Base-by-base conservation (phyloP, 2,329 filamentous ascomycete species). In the Colletotrichum liaoningense region DNA sequence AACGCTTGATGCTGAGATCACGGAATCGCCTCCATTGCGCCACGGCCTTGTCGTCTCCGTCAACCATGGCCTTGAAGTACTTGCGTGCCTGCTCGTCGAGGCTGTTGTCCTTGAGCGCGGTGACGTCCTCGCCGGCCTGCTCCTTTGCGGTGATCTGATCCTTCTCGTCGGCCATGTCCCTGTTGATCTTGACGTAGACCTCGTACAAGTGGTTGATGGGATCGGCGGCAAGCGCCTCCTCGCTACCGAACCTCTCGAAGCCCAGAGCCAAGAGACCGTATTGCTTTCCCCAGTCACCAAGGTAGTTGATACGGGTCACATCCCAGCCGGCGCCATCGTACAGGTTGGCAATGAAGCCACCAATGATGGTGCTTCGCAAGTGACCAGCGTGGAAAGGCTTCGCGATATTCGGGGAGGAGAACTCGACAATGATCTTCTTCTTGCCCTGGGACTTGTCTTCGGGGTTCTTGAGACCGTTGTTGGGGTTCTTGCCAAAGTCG, bases 391-490 rank as follows among this genome's bases (percentile, higher is more conserved):
- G 93, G 85, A 95, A 95, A 28, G 93, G 94, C 84, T 96, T 96
- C 58, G 94, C 94, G 73, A 97, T 95, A 81, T 97, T 97, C 63
- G 94, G 94, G 8, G 93, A 95, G 8, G 93, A 95, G 83, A 96
- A 97, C 79, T 97, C 94, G 78, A 97, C 89, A 64, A 97, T 89
- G 54, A 91, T 88, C 74, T 88, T 89, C 86, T 94, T 94, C 77
- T 86, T 86, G 74, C 89, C 91, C 72, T 88, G 86, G 64, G 85
- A 87, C 8, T 90, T 87, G 79, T 94, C 88, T 26, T 86, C 84
- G 49, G 89, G 87, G 79, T 95, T 91, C 76, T 87, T 88, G 46
- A 92, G 84, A 8, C 92, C 92, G 42, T 90, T 81, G 70, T 85
- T 85, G 28, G 84, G 84, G 82, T 93, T 93, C 79, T 88, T 88